A percentile compares a stretch with the other conserved stretches of the same genome.
Conservation (phyloP, 306 rosid species). For the Acmispon strigosus region DNA sequence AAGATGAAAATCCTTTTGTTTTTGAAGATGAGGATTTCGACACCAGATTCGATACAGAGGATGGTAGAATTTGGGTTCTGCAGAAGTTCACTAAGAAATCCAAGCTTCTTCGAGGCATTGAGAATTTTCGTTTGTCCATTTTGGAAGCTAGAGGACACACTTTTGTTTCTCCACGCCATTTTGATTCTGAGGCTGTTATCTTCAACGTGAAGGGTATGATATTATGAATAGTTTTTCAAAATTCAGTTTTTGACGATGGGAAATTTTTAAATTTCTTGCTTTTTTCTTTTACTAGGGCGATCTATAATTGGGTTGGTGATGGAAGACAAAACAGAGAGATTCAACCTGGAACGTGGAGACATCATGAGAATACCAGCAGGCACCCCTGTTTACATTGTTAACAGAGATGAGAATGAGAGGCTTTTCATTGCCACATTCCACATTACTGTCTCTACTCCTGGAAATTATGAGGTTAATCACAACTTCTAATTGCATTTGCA, state of each 20-base stretch:
- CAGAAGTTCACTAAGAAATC: slow-evolving; percentile 39
- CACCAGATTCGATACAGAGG: slow-evolving; percentile 26
- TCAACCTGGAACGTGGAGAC: slow-evolving; percentile 53
- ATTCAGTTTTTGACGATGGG: not conserved
- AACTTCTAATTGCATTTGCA: not conserved
- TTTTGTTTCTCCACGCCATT: slow-evolving; percentile 48
- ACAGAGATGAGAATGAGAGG: slow-evolving; percentile 51
- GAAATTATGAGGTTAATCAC: slow-evolving; percentile 35
- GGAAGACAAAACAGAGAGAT: slow-evolving; percentile 38
- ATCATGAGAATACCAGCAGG: slow-evolving; percentile 49
- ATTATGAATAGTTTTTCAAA: too few relatives aligned
- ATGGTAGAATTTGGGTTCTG: slow-evolving; percentile 42
- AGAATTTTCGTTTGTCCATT: slow-evolving; percentile 44
- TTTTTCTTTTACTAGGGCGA: slow-evolving; percentile 29
- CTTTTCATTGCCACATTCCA: slow-evolving; percentile 40
- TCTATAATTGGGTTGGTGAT: slow-evolving; percentile 40
- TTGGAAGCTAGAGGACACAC: slow-evolving; percentile 39
- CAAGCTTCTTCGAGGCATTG: slow-evolving; percentile 44
- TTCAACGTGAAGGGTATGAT: slow-evolving; percentile 42
- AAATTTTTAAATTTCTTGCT: not conserved
- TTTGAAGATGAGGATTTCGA: slow-evolving; percentile 39
- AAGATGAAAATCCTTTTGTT: slow-evolving; percentile 35
- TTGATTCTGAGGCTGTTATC: slow-evolving; percentile 46
- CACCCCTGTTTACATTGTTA: slow-evolving; percentile 42
- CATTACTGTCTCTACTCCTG: slow-evolving; percentile 36